Evolutionary conservation across 345 rosid genomes (phyloP), one percentile per base, ranked within the genome.

Genomic region (Geranium rotundifolium): DNA sequence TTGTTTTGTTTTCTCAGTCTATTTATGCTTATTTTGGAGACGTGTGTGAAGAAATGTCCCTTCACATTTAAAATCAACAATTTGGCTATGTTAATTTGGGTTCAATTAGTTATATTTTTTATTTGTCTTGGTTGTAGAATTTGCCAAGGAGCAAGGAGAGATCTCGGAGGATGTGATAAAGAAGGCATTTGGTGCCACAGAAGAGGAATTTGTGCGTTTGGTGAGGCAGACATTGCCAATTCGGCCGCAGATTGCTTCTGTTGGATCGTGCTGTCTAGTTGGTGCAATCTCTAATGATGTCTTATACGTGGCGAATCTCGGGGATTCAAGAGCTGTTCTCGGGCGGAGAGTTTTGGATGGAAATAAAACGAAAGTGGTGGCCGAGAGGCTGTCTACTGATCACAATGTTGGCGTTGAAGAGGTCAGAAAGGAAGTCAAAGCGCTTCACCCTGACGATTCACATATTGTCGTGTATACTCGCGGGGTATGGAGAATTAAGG

Each of bases 401-500:
- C 99, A 93, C 72, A 93, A 93, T 71, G 99, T 93, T 39, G 83
- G 82, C 41, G 91, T 77, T 55, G 97, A 87, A 76, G 99, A 90
- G 68, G 95, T 93, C 31, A 79, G 99, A 68, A 93, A 75, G 76
- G 99, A 93, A 78, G 99, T 93, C 59, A 76, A 83, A 82, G 96
- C 85, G 41, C 96, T 93, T 71, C 91, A 93, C 71, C 99, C 99
- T 0, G 99, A 93, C 70, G 99, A 93, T 77, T 75, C 96, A 7
- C 99, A 88, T 69, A 77, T 93, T 57, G 99, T 93, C 15, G 68
- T 93, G 27, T 76, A 82, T 56, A 80, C 78, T 1, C 96, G 77
- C 59, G 99, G 99, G 57, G 97, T 90, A 67, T 93, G 99, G 99
- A 86, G 97, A 77, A 90, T 93, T 57, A 93, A 93, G 78, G 99